phyloP scores from a whole-genome alignment of 305 asterid species.

The Fraxinus platypoda region DNA sequence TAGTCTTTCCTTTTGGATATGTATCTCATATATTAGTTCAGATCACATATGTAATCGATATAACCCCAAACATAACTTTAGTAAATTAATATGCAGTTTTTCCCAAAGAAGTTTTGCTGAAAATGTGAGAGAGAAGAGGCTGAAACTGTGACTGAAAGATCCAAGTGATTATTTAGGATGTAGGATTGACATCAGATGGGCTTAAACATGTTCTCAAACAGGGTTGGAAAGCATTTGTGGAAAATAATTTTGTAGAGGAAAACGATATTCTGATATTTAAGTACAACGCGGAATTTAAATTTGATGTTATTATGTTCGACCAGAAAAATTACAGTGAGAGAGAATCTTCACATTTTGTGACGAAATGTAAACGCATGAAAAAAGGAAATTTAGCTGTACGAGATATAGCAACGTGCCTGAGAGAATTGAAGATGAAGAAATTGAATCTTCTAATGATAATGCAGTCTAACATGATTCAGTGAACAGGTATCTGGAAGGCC shows the following conservation, averaged over 20 bases:
- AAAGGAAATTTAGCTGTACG: slow-evolving; percentile 10
- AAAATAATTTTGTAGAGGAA: too few species aligned
- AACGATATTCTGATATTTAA: too few species aligned
- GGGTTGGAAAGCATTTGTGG: too few species aligned
- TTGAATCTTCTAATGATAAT: not conserved
- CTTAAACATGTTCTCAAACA: not conserved
- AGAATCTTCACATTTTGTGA: slow-evolving; percentile 35
- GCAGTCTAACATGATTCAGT: too few species aligned
- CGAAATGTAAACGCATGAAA: slow-evolving; percentile 26
- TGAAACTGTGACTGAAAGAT: slow-evolving; percentile 26
- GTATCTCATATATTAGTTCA: too few species aligned
- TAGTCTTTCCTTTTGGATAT: not conserved
- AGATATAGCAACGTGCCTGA: not conserved
- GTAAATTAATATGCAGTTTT: slow-evolving; percentile 22
- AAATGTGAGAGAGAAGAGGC: slow-evolving; percentile 27
- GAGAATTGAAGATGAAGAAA: too few species aligned
- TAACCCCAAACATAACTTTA: not conserved
- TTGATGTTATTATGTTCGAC: not conserved
- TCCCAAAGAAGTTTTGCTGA: slow-evolving; percentile 35
- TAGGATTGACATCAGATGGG: slow-evolving; percentile 16
- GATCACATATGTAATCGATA: too few species aligned
- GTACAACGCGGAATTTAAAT: too few species aligned
- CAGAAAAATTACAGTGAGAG: slow-evolving; percentile 26
- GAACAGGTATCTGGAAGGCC: too few species aligned
- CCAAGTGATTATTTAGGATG: slow-evolving; percentile 30